These are phyloP conservation scores for Sporothrix globosa DNA, from an alignment of 2,329 filamentous ascomycete genomes.

Conservation along the genomic window DNA sequence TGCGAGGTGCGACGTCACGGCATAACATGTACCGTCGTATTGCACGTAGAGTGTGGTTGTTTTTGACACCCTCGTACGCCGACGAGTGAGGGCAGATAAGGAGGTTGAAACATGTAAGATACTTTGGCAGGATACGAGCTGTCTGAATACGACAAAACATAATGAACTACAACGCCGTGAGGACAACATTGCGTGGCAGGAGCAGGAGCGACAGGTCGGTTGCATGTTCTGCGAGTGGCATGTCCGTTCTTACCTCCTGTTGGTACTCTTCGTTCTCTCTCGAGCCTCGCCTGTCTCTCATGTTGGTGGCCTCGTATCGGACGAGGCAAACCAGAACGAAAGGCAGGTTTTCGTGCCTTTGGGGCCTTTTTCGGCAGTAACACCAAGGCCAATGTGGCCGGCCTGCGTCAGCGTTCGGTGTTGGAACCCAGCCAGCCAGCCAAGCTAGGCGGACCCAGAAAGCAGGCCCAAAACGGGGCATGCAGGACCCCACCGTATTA, in stretches of 20 bases:
- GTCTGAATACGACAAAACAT: background rate
- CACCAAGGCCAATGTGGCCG: slow-evolving; percentile 11
- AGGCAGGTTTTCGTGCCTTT: background rate
- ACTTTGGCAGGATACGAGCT: slow-evolving; percentile 3
- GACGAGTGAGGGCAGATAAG: background rate
- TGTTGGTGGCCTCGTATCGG: slow-evolving; percentile 19
- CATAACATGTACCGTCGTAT: too few relatives aligned
- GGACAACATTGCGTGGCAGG: background rate
- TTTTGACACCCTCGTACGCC: background rate
- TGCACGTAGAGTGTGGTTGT: background rate
- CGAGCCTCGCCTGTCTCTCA: background rate
- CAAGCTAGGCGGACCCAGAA: background rate
- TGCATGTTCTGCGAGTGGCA: background rate
- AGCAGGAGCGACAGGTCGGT: too few relatives aligned
- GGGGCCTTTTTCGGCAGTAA: background rate
- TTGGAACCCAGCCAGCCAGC: background rate
- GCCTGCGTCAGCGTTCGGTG: slow-evolving; percentile 21
- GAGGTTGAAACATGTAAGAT: background rate
- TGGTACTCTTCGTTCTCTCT: background rate
- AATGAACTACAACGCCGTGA: background rate
- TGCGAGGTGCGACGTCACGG: background rate
- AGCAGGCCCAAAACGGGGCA: background rate
- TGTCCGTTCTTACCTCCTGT: background rate
- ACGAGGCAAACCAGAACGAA: background rate
- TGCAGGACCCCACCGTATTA: slow-evolving; percentile 9